phyloP scores from a whole-genome alignment of 2,329 filamentous ascomycete species.

The Epichloe coenophiala region DNA sequence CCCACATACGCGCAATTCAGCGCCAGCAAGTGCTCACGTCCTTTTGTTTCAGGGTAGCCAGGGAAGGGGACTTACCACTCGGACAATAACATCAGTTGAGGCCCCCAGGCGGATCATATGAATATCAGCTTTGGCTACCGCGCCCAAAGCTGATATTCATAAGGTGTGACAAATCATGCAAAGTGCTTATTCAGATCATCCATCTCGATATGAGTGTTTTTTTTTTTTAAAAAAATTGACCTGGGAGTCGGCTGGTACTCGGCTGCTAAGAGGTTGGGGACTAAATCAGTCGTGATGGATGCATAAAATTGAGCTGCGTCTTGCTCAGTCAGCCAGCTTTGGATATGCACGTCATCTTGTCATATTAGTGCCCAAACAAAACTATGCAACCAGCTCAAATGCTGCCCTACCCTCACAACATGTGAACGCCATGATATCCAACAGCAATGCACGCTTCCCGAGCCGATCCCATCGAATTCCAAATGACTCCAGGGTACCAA shows the following conservation, averaged over 20 bases:
- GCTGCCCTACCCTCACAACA: neutral
- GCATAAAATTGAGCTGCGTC: neutral
- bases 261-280: neutral
- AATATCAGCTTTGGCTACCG: no score
- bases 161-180: no score
- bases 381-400: neutral
- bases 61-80: neutral
- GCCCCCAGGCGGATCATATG: no score
- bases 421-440: neutral
- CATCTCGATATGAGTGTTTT: no score
- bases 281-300: neutral
- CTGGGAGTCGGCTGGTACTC: no score
- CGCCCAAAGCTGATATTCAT: neutral
- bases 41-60: no score
- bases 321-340: neutral
- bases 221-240: no score
- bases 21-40: neutral
- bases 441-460: neutral
- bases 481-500: neutral
- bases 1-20: neutral
- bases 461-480: no score
- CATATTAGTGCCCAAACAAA: neutral
- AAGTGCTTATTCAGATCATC: no score
- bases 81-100: no score
- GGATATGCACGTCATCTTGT: neutral